Base-by-base conservation (phyloP, 1,284 basidiomycete genomes). In the Gymnopus androsaceus region DNA sequence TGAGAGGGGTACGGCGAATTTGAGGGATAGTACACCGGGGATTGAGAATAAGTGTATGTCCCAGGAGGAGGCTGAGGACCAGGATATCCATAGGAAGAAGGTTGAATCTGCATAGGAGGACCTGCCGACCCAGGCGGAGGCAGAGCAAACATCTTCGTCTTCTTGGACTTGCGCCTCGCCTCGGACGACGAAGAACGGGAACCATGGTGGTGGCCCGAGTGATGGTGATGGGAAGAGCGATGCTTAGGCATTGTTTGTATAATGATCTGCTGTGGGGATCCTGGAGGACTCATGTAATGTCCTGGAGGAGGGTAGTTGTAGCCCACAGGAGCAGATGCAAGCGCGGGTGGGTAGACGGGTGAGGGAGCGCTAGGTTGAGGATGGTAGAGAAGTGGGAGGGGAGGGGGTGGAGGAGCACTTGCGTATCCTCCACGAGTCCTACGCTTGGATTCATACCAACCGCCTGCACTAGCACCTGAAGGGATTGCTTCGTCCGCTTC, bases 81-180 rank as follows among this genome's bases (percentile, higher is more conserved):
- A 15, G 54, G 37, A 41, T 49, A 44, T 8, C 40, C 40, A 27
- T 52, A 37, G n/a, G 34, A 55, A 12, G 45, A 33, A 31, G 46
- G 23, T 14, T 31, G 33, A 15, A 48, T 48, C 19, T 55, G 54
- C 54, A 54, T 55, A 3, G 57, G 44, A 9, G 51, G 50, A n/a
- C 40, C 17, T 41, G 37, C 34, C 8, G 56, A 40, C 19, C 31
- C 46, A 23, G 46, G 21, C 4, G 56, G 38, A 6, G 31, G 47
- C 28, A 58, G 37, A 37, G 55, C 50, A 38, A 55, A 58, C 21
- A 48, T 51, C 31, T 30, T 38, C 19, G 51, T 23, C 19, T 44
- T 40, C 7, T 27, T 42, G 21, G 37, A 47, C n/a, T 54, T 57
- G 12, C 51, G 47, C 17, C 31, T 57, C 1, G 51, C 50, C 44